Base-by-base conservation (phyloP, 1,284 basidiomycete species). In the Leccinum subspadiceum region DNA sequence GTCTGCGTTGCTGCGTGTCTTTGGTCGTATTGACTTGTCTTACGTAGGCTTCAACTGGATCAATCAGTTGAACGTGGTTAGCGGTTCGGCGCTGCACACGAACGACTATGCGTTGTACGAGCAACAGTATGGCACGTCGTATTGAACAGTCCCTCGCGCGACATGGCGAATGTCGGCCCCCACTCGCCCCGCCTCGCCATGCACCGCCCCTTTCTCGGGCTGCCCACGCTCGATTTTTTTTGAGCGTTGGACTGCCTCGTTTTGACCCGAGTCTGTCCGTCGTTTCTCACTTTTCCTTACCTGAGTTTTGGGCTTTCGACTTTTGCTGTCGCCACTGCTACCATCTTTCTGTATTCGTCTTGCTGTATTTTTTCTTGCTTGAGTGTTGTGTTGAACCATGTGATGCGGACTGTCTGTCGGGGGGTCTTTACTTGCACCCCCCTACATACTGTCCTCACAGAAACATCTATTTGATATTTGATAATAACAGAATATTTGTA, bases 31-130 rank as follows among this genome's bases (percentile, higher is more conserved):
- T 60, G 22, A 59, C 17, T 22, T 31, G 2, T 35, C 56, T 17
- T 2, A 51, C 58, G 50, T 59, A 74, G 76, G 78, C n/a, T 78
- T 79, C 64, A 66, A 68, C 44, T 81, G 79, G 79, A 77, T 81
- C 24, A 70, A 73, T n/a, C 70, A 75, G 9, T 50, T 77, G 31
- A 73, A 65, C 31, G 6, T 63, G 0, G 33, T 12, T 2, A 61
- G 54, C 39, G 46, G 54, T 20, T 64, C 70, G 0, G 56, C 56
- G 41, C 37, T 71, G 26, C 46, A 73, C 7, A 54, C 59, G 1
- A 71, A 73, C 49, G 73, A 72, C 37, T 75, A 75, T 48, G 54
- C 62, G 5, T 20, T 75, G 59, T 73, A 71, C 50, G 70, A 69
- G 3, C 51, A 62, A 31, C 63, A 64, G n/a, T 73, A 59, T 29